Evolutionary conservation across 108 stramenopile genomes (phyloP).

Genomic region (Stephanodiscus minutulus): DNA sequence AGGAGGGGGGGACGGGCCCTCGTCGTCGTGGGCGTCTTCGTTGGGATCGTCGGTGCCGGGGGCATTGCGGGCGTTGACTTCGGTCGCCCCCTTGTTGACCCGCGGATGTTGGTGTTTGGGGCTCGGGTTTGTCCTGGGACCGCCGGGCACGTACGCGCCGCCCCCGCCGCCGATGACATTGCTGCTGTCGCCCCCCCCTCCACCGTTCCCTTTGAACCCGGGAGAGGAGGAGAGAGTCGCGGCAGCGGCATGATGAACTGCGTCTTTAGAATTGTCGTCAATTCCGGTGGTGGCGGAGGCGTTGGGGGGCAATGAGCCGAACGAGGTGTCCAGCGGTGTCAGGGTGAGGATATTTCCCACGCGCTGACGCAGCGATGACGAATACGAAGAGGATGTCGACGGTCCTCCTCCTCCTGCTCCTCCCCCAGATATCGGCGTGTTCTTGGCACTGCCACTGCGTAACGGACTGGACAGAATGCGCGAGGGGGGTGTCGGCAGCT

Average conservation of each 20-base stretch:
- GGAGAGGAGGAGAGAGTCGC: background rate
- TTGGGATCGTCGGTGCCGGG: background rate
- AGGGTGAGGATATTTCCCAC: constrained; percentile 29
- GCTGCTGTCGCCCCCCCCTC: background rate
- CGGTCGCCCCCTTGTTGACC: background rate
- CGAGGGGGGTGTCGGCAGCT: background rate
- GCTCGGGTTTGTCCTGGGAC: background rate
- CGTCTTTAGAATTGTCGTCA: background rate
- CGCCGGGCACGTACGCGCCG: background rate
- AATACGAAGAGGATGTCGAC: background rate
- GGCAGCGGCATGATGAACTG: background rate
- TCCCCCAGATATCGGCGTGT: constrained; percentile 10
- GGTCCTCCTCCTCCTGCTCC: constrained; percentile 8
- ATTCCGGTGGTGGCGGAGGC: background rate
- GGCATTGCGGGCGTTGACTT: background rate
- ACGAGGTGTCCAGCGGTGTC: constrained; percentile 39
- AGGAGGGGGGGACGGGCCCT: constrained; percentile 3
- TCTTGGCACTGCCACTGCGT: background rate
- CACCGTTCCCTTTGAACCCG: background rate
- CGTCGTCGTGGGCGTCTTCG: background rate
- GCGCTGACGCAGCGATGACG: constrained; percentile 34
- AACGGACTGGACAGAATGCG: constrained; percentile 21
- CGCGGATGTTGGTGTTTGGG: background rate
- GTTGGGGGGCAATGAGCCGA: constrained; percentile 6
- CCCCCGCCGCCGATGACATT: no score